These are phyloP conservation scores for Trichoderma guizhouense DNA, from an alignment of 2,329 filamentous ascomycete species.

Conservation along the genomic window DNA sequence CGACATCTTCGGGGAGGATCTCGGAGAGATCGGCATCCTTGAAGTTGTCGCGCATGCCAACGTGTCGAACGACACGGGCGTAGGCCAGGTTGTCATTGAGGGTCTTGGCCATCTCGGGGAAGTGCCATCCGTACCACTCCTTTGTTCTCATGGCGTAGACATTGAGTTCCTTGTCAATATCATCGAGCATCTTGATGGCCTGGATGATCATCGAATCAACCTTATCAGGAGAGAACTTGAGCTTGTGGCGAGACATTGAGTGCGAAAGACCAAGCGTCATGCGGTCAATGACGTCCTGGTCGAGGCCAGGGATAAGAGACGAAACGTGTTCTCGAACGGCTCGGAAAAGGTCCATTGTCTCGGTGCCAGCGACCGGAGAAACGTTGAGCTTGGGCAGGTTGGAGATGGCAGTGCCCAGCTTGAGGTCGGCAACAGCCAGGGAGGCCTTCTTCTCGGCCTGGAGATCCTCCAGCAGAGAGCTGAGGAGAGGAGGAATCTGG, in stretches of 20 bases:
- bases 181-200: slow-evolving; percentile 88
- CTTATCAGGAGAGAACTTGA: slow-evolving; percentile 98
- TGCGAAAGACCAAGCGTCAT: slow-evolving; percentile 97
- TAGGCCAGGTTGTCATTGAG: slow-evolving; percentile 97
- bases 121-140: slow-evolving; percentile 99
- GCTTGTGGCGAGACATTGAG: slow-evolving; percentile 93
- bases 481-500: slow-evolving; percentile 87
- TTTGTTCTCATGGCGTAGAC: slow-evolving; percentile 98
- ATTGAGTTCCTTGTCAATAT: slow-evolving; percentile 98
- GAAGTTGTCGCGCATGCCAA: slow-evolving; percentile 84
- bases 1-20: slow-evolving; percentile 92
- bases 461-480: slow-evolving; percentile 77
- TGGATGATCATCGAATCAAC: slow-evolving; percentile 99
- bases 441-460: slow-evolving; percentile 98
- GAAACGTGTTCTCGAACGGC: slow-evolving; percentile 88
- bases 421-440: slow-evolving; percentile 88
- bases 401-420: slow-evolving; percentile 86
- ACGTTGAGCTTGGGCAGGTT: slow-evolving; percentile 87
- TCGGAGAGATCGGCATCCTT: slow-evolving; percentile 76
- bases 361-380: slow-evolving; percentile 65
- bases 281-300: slow-evolving; percentile 81
- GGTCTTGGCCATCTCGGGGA: slow-evolving; percentile 96
- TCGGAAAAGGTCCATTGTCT: slow-evolving; percentile 78
- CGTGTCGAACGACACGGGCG: slow-evolving; percentile 78
- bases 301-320: slow-evolving; percentile 84